Evolutionary conservation across 176 grass and related monocot species (phyloP), one percentile per base, ranked within the genome.

Genomic region (Eleusine indica): DNA sequence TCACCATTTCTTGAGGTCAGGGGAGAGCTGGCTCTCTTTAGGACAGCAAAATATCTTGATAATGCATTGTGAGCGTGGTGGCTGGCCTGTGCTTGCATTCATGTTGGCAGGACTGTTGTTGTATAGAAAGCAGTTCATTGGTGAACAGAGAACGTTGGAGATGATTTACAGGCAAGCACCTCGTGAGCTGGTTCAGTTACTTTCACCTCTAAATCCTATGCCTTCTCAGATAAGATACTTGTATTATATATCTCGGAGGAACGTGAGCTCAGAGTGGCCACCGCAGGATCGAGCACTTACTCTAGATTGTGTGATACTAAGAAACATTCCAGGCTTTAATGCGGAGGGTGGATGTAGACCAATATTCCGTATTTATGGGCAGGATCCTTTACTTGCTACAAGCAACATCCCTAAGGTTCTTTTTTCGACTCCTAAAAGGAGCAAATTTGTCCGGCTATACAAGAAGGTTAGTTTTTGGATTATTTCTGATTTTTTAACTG

Each of bases 141-240:
- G 89, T 70, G 96, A 99, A 60, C 93, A 93, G 68, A 89, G 86
- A 61, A 99, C 96, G 75, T 58, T 99, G 73, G 96, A 99, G 61
- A 99, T 99, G 96, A 88, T 96, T 30, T 99, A 99, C 52, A 99
- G 88, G 85, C 96, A 99, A 89, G 96, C 96, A 6, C 96, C 96
- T 17, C 83, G 81, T 25, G 93, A 96, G 61, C 74, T 98, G 41
- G 77, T 98, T 73, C 96, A 99, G 80, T 60, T 94, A 56, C 75
- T 92, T 29, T 92, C 93, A 44, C 96, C 93, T 2, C 78, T 99
- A 13, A 99, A 99, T 74, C 96, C 96, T 13, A 84, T 99, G 85
- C 96, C 96, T 67, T 95, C 93, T 19, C 96, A 99, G 75, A 83
- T 99, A 80, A 94, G 96, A 78, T 99, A 99, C 85, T 85, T 99